Conservation (phyloP, 176 grass and related monocot genomes). For the Hyparrhenia diplandra region DNA sequence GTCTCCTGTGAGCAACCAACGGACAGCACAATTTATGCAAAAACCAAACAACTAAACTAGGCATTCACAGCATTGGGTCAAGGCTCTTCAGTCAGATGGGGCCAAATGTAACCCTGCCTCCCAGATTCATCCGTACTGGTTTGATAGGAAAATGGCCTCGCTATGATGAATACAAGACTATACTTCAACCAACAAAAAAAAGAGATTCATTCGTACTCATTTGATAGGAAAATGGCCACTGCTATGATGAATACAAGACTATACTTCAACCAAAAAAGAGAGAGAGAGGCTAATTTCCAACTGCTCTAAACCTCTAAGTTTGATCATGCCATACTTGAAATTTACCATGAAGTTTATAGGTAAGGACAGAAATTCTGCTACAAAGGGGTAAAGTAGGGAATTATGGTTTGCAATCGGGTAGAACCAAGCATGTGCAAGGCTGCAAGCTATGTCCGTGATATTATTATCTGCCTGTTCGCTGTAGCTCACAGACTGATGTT, state of each 20-base stretch:
- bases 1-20: background rate
- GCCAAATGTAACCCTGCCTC: background rate
- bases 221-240: background rate
- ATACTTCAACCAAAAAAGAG: background rate
- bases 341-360: background rate
- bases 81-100: background rate
- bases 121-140: no score
- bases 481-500: background rate
- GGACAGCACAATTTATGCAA: background rate
- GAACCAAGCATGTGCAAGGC: background rate
- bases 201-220: no score
- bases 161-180: no score
- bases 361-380: background rate
- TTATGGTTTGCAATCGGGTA: background rate
- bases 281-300: no score
- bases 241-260: background rate
- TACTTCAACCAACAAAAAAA: no score
- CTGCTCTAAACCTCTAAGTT: no score
- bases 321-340: background rate
- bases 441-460: background rate
- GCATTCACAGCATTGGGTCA: background rate
- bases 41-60: background rate
- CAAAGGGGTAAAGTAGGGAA: background rate
- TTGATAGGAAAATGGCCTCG: no score
- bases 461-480: background rate